Evolutionary conservation across 2,329 filamentous ascomycete genomes (phyloP), one percentile per base, ranked within the genome.

Genomic region (Penicillium sp.): DNA sequence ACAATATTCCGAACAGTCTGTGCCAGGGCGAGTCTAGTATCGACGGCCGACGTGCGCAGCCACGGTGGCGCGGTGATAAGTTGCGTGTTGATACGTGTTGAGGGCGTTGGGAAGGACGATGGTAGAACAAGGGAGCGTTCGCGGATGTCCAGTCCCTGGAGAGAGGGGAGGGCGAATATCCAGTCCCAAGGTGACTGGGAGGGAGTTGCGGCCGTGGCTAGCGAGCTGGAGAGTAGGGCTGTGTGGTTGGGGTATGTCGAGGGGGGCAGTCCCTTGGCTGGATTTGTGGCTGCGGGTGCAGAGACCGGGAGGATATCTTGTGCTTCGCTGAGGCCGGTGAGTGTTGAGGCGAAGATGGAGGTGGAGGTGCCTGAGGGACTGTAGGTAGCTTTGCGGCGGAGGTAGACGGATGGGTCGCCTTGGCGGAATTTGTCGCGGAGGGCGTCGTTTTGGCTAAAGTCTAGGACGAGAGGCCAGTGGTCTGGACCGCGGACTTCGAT

Each of bases 391-490:
- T 92, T 87, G 17, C 90, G 84, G 19, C 90, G 86, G 4, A 97
- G 87, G 70, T 88, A 89, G 45, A 97, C 80, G 1, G 87, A 91
- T 69, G 96, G 92, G 28, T 89, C 88, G 22, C 83, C 81, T 12
- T 80, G 67, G 53, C 73, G 80, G 79, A 97, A 92, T 3, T 88
- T 86, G 0, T 83, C 77, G 4, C 86, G 81, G 53, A 95, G 85
- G 0, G 81, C 76, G 0, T 88, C 81, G 60, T 90, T 87, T 54
- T 83, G 80, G 3, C 80, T 81, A 65, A 97, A 92, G 72, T 95
- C 89, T 4, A 97, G 82, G 6, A 88, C 87, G 2, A 96, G 84
- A 45, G 91, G 89, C 93, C 93, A 97, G 80, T 92, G 94, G 4
- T 87, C 82, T 3, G 88, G 84, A 49, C 78, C 77, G 60, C 71